Conservation (phyloP, 768 basidiomycete genomes). For the Cystofilobasidium bisporidii region DNA sequence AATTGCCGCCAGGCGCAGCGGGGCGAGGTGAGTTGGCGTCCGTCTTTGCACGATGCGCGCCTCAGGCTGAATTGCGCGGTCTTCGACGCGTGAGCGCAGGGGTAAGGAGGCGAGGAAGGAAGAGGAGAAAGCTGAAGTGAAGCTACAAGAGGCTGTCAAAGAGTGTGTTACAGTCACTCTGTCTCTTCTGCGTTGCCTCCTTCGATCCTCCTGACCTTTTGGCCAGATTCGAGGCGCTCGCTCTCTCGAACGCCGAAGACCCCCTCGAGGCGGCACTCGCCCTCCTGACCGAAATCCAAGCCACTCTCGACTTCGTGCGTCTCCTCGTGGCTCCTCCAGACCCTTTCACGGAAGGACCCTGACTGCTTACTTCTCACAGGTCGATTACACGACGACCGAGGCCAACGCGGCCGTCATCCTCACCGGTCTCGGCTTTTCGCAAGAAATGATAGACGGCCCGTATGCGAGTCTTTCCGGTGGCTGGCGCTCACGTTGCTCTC, state of each 20-base stretch:
- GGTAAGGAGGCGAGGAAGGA: conserved; percentile 48
- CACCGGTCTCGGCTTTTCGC: conserved; percentile 52
- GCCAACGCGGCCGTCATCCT: conserved; percentile 48
- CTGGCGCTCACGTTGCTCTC: conserved; percentile 54
- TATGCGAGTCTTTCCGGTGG: conserved; percentile 53
- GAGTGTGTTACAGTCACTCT: background rate
- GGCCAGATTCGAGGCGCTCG: background rate
- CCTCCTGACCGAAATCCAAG: conserved; percentile 28
- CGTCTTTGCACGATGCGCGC: no score
- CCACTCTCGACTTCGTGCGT: conserved; percentile 37
- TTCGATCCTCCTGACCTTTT: background rate
- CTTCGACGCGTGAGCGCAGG: background rate
- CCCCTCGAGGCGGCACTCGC: conserved; percentile 23
- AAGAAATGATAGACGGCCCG: conserved; percentile 40
- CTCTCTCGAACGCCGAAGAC: background rate
- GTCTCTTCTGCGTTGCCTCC: background rate
- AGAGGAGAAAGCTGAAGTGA: conserved; percentile 6
- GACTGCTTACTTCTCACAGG: conserved; percentile 16
- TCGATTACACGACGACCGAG: conserved; percentile 35
- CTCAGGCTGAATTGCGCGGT: no score
- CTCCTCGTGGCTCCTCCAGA: no score
- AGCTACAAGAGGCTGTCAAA: conserved; percentile 10
- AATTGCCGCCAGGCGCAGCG: conserved; percentile 49
- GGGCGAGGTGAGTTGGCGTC: conserved; percentile 41
- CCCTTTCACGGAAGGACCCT: no score